Evolutionary conservation across 306 rosid genomes (phyloP).

Genomic region (Chamaecrista fasciculata): DNA sequence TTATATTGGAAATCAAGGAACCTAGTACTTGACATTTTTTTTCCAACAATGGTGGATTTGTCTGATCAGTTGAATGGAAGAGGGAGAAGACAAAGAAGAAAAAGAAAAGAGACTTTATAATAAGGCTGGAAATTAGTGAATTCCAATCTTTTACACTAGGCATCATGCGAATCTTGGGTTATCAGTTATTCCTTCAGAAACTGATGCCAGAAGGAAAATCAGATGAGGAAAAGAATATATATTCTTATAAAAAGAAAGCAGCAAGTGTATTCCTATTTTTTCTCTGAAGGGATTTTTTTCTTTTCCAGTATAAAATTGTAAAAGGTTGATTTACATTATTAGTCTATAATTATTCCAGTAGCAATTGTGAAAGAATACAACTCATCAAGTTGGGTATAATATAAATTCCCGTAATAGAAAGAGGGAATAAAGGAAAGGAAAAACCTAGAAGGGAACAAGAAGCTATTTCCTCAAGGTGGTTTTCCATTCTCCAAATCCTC

Average conservation of each 20-base stretch:
- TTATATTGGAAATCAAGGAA: slow-evolving; percentile 81
- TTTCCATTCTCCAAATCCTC: slow-evolving; percentile 81
- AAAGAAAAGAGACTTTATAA: background rate
- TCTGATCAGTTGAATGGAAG: slow-evolving; percentile 15
- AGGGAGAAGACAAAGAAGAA: background rate
- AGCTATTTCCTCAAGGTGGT: slow-evolving; percentile 46
- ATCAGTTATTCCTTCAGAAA: slow-evolving; percentile 37
- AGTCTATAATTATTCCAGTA: background rate
- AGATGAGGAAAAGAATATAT: slow-evolving; percentile 40
- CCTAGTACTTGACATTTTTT: slow-evolving; percentile 47
- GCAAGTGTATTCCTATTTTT: slow-evolving; percentile 25
- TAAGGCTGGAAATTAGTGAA: background rate
- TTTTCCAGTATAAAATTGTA: slow-evolving; percentile 17
- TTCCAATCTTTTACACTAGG: background rate
- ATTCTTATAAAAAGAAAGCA: slow-evolving; percentile 48
- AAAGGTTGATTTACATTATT: slow-evolving; percentile 31
- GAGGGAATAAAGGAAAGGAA: slow-evolving; percentile 15
- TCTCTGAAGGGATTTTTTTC: slow-evolving; percentile 12
- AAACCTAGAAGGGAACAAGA: background rate
- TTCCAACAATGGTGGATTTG: background rate
- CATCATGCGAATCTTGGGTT: slow-evolving; percentile 20
- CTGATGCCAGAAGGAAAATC: slow-evolving; percentile 33
- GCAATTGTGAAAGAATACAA: slow-evolving; percentile 28
- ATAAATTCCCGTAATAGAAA: slow-evolving; percentile 27
- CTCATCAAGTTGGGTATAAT: slow-evolving; percentile 39